These are phyloP conservation scores for Imleria badia DNA, from an alignment of 768 basidiomycete genomes.

Conservation along the genomic window DNA sequence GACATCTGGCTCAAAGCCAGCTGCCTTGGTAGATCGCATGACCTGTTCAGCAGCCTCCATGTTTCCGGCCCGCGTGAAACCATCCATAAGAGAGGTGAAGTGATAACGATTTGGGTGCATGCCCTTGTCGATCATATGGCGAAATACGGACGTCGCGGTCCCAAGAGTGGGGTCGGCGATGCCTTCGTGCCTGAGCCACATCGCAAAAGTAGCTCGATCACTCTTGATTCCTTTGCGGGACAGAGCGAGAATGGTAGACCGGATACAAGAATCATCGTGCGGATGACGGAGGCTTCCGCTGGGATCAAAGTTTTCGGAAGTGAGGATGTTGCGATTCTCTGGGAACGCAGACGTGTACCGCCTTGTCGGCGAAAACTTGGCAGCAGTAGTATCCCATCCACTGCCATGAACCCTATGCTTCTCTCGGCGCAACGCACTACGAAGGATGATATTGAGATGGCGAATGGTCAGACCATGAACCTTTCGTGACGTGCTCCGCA, in stretches of 20 bases:
- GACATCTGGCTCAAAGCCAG: constrained; percentile 56
- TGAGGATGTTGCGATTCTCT: constrained; percentile 14
- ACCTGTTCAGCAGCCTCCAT: constrained; percentile 53
- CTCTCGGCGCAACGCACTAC: constrained; percentile 51
- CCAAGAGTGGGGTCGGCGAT: constrained; percentile 50
- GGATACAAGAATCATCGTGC: constrained; percentile 33
- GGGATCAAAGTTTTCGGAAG: constrained; percentile 45
- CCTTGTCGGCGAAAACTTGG: constrained; percentile 37
- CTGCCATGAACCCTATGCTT: constrained; percentile 42
- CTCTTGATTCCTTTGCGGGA: constrained; percentile 46
- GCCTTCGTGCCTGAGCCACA: constrained; percentile 65
- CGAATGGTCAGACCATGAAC: constrained; percentile 48
- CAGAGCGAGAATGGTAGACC: constrained; percentile 48
- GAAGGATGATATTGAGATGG: constrained; percentile 57
- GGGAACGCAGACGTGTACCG: constrained; percentile 13
- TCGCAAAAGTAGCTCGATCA: constrained; percentile 55
- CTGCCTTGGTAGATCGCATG: constrained; percentile 49
- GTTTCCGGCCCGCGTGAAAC: constrained; percentile 62
- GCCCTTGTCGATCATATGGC: constrained; percentile 61
- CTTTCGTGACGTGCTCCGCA: constrained; percentile 45
- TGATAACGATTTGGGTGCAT: constrained; percentile 73
- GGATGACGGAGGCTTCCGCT: constrained; percentile 41
- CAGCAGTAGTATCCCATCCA: constrained; percentile 48
- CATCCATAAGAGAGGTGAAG: constrained; percentile 73
- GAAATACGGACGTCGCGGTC: constrained; percentile 54